Base-by-base conservation (phyloP, 169 alveolate species). In the Cryptosporidium tyzzeri region DNA sequence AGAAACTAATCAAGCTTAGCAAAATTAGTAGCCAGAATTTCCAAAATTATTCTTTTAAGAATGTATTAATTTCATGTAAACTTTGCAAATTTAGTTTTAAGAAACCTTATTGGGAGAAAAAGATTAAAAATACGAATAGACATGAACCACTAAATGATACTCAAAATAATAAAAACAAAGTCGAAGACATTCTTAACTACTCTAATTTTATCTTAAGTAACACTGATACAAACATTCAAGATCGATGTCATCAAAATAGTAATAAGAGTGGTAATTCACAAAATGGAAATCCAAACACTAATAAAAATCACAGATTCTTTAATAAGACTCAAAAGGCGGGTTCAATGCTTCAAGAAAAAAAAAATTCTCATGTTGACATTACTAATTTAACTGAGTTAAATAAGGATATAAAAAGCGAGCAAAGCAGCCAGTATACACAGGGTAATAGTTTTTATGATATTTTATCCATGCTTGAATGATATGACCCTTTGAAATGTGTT, bases 381-480 rank as follows among this genome's bases (percentile, higher is more conserved):
- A 37, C 18, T 21, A 55, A n/a, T 16, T n/a, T 21, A 26, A 55
- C 31, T 7, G 29, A 55, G 14, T 16, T n/a, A n/a, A 65, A 14
- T 35, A 9, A n/a, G 31, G 50, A 65, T 33, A 10, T 1, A 65
- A 33, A 65, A 0, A 33, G 16, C 31, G 71, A 65, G 33, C 23
- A 29, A 37, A 16, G 6, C 23, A 9, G 18, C 29, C 23, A 31
- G 12, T 21, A 67, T 26, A 14, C 33, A 39, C 10, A 70, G 44
- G 84, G 84, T 0, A 50, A 45, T 51, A 59, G 89, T 21, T 80
- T 80, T 65, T 80, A 80, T 65, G 89, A 80, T 62, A 80, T 80
- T 23, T 58, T 80, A 9, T 59, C 89, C 1, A 80, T 23, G 53
- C 75, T 80, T 37, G 89, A 21, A 48, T 80, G 55, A 80, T 8